Evolutionary conservation across 164 flowering plant species (phyloP), one percentile per base, ranked within the genome.

Genomic region (Echeveria elegans): DNA sequence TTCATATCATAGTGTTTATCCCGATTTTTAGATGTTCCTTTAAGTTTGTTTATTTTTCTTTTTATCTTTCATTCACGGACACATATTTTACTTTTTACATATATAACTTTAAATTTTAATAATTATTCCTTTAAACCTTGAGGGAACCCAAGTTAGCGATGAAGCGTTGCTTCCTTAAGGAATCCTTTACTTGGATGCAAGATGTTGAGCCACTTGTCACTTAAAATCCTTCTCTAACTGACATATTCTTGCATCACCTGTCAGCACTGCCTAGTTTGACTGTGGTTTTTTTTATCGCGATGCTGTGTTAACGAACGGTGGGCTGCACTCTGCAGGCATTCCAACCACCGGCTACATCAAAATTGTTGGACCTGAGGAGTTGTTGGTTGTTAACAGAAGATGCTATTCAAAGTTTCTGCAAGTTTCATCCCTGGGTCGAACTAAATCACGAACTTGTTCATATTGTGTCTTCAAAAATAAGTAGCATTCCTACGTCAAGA

Each of bases 351-450:
- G 47, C 72, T 32, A 62, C 73, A 29, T 77, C 91, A 29, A 74
- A 75, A 71, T 63, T 64, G 19, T 74, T 94, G 58, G 95, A 94
- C 71, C 69, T 94, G 66, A 79, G 77, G 31, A 96, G 88, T 52
- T 88, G 96, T 72, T 94, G 97, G 99, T 93, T 94, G 63, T 71
- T 94, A 71, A 82, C 92, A 6, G 66, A 77, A 69, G 90, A 85
- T 65, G 79, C 69, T 37, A 52, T 91, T 37, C 65, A 66, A 26
- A 32, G 36, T n/a, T 94, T 88, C 74, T 71, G 83, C 67, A 75
- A 66, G 32, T 78, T 23, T 40, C 66, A 86, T 68, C 91, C 96
- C 58, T 76, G 68, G 37, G 68, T 94, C 48, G 82, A 82, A 62
- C 78, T 94, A 63, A 76, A 72, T 70, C 98, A 94, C 73, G 98